Evolutionary conservation across 306 rosid species (phyloP).

Genomic region (Carpinus fangiana): DNA sequence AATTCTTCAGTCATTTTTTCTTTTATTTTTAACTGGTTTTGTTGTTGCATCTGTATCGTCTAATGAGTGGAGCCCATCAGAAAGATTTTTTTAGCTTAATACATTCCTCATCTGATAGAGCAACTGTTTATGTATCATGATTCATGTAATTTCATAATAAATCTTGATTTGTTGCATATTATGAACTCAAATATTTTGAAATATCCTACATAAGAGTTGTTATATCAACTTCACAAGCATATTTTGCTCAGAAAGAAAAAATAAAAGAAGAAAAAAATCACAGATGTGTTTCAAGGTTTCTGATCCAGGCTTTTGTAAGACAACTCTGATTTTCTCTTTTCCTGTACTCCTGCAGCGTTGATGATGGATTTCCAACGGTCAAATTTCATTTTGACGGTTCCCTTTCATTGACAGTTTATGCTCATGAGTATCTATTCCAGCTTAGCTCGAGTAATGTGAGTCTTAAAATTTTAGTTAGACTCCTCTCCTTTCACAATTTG

Average conservation of each 20-base stretch:
- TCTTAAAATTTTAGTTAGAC: background rate
- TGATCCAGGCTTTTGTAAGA: slow-evolving; percentile 13
- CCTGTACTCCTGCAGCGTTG: slow-evolving; percentile 52
- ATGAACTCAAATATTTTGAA: too few species aligned
- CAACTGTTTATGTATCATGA: background rate
- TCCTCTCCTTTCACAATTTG: background rate
- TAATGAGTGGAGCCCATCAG: background rate
- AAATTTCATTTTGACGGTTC: slow-evolving; percentile 58
- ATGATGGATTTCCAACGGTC: slow-evolving; percentile 65
- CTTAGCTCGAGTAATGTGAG: slow-evolving; percentile 39
- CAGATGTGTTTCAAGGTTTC: background rate
- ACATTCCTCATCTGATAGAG: background rate
- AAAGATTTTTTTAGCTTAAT: background rate
- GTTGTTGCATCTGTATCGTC: background rate
- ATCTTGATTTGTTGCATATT: background rate
- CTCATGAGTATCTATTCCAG: slow-evolving; percentile 73
- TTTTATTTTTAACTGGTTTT: background rate
- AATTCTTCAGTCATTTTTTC: background rate
- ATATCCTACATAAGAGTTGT: too few species aligned
- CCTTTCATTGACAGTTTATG: slow-evolving; percentile 50
- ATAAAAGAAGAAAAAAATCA: too few species aligned
- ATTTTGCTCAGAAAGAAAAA: too few species aligned
- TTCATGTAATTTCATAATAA: background rate
- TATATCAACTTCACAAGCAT: too few species aligned
- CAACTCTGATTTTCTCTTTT: slow-evolving; percentile 16